phyloP scores from a whole-genome alignment of 306 rosid genomes.

The Trifolium pratense region DNA sequence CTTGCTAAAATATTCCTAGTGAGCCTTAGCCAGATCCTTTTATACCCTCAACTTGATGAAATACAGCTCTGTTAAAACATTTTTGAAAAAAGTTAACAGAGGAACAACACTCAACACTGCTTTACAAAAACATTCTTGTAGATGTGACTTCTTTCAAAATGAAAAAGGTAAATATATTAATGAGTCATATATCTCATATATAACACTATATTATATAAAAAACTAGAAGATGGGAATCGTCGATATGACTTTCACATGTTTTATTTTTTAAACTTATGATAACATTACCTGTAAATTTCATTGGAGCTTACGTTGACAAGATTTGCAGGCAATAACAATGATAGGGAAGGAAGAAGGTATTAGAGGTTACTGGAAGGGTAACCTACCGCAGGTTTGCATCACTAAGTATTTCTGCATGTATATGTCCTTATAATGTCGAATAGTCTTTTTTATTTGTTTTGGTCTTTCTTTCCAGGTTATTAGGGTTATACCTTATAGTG shows the following conservation, averaged over 20 bases:
- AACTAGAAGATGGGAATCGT: too few relatives aligned
- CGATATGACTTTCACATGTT: neutral
- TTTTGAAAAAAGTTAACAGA: too few relatives aligned
- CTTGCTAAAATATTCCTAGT: slow-evolving; percentile 41
- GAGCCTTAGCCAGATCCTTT: slow-evolving; percentile 40
- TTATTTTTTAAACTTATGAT: neutral
- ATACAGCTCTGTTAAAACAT: too few relatives aligned
- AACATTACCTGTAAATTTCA: slow-evolving; percentile 31
- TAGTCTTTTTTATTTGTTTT: slow-evolving; percentile 43
- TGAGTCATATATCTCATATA: too few relatives aligned
- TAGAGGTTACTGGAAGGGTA: slow-evolving; percentile 94
- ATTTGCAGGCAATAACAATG: slow-evolving; percentile 69
- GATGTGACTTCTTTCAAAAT: too few relatives aligned
- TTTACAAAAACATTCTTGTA: too few relatives aligned
- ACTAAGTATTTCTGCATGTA: slow-evolving; percentile 29
- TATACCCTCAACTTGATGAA: slow-evolving; percentile 37
- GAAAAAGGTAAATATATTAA: too few relatives aligned
- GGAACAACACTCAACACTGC: too few relatives aligned
- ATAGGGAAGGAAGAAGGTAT: slow-evolving; percentile 92
- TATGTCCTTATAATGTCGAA: slow-evolving; percentile 28
- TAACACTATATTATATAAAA: too few relatives aligned
- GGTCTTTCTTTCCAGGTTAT: slow-evolving; percentile 70
- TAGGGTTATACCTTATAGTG: slow-evolving; percentile 91
- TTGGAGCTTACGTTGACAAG: slow-evolving; percentile 35
- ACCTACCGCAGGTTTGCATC: slow-evolving; percentile 85